A percentile compares a stretch with the other conserved stretches of the same genome.
Conservation (phyloP, 75 land plant genomes). For the Pseudotsuga menziesii region DNA sequence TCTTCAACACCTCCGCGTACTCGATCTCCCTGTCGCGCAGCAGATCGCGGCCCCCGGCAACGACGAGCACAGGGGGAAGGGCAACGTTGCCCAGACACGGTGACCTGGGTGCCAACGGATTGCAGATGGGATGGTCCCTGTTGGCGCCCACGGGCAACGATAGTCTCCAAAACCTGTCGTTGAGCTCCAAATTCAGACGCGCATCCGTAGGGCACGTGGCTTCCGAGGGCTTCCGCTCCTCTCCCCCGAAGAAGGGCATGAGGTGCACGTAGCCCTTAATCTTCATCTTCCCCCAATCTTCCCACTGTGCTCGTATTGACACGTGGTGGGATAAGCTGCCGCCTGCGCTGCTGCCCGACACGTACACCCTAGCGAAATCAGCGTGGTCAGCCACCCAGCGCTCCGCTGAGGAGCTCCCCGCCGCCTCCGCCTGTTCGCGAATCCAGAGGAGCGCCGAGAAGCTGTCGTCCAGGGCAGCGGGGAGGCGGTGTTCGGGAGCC, state of each 20-base stretch:
- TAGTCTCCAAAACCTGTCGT: conserved; percentile 21
- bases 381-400: conserved; percentile 16
- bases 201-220: neutral
- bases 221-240: conserved; percentile 17
- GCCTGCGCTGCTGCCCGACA: conserved; percentile 23
- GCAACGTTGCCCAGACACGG: neutral
- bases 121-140: conserved; percentile 25
- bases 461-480: conserved; percentile 28
- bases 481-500: conserved; percentile 31
- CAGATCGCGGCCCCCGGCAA: conserved; percentile 19
- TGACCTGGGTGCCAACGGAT: conserved; percentile 12
- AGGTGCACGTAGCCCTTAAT: conserved; percentile 15
- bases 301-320: neutral
- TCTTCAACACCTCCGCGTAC: conserved; percentile 20
- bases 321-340: conserved; percentile 17
- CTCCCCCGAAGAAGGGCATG: conserved; percentile 20
- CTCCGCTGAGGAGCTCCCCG: neutral
- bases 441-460: conserved; percentile 23
- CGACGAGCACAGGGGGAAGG: conserved; percentile 24
- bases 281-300: neutral
- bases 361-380: neutral
- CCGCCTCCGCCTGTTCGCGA: neutral
- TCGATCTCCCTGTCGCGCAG: conserved; percentile 28
- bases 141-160: conserved; percentile 19
- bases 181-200: neutral